Conservation (phyloP, 257 asterid species). For the Solanum clarkiae region DNA sequence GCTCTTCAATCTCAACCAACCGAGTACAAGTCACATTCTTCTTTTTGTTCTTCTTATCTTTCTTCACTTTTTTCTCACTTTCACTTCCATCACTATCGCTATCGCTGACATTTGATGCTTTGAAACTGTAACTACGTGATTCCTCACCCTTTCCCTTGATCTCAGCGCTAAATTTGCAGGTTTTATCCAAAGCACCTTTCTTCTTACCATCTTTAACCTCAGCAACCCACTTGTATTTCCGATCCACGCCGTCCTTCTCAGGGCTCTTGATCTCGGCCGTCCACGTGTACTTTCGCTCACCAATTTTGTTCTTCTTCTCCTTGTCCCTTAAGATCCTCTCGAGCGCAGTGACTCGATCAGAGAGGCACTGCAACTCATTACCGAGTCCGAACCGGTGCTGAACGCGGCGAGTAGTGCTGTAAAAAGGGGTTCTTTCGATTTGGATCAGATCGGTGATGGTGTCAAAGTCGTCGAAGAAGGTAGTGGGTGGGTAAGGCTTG, state of each 20-base stretch:
- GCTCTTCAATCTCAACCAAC: constrained; percentile 52
- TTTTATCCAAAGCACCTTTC: constrained; percentile 32
- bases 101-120: constrained; percentile 21
- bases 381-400: constrained; percentile 25
- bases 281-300: constrained; percentile 77
- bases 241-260: constrained; percentile 36
- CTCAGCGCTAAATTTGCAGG: constrained; percentile 59
- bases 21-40: constrained; percentile 20
- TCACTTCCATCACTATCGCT: constrained; percentile 12
- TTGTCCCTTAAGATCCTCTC: constrained; percentile 23
- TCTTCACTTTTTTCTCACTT: constrained; percentile 29
- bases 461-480: constrained; percentile 29
- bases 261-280: constrained; percentile 69
- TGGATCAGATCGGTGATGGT: constrained; percentile 71
- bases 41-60: constrained; percentile 23
- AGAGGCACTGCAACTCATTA: constrained; percentile 29
- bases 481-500: neutral
- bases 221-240: constrained; percentile 65
- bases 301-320: constrained; percentile 14
- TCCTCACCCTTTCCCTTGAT: constrained; percentile 50
- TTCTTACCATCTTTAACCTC: constrained; percentile 57
- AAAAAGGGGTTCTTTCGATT: constrained; percentile 42
- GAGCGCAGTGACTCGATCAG: constrained; percentile 62
- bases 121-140: constrained; percentile 42
- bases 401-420: constrained; percentile 35